Evolutionary conservation across 495 filamentous ascomycete species (phyloP).

Genomic region (Trichoderma orchidacearum): DNA sequence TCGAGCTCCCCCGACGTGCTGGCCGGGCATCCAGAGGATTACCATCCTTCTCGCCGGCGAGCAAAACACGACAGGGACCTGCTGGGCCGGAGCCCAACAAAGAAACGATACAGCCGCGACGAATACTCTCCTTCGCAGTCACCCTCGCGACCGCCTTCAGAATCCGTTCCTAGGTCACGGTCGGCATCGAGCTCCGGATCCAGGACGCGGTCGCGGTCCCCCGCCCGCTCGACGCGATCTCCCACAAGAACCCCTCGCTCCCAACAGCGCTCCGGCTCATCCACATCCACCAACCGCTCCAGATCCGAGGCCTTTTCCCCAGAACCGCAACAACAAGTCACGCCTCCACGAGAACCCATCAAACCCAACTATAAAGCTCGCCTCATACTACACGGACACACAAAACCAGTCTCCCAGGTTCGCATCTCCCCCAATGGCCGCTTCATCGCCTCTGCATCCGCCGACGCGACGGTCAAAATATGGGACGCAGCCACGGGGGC

Average conservation of each 20-base stretch:
- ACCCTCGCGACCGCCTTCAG: constrained; percentile 25
- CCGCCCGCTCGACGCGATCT: constrained; percentile 8
- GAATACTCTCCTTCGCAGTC: constrained; percentile 20
- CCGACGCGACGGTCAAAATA: constrained; percentile 78
- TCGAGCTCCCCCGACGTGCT: neutral
- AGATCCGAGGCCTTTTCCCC: neutral
- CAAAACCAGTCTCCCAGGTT: constrained; percentile 67
- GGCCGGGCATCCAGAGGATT: neutral
- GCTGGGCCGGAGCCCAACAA: neutral
- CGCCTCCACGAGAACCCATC: constrained; percentile 10
- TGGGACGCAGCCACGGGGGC: constrained; percentile 73
- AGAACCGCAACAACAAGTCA: constrained; percentile 8
- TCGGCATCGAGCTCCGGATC: constrained; percentile 12
- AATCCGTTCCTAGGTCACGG: constrained; percentile 27
- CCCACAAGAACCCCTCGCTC: constrained; percentile 11
- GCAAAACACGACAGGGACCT: neutral
- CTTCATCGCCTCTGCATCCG: constrained; percentile 82
- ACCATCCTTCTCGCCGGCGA: neutral
- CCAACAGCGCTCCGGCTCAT: constrained; percentile 12
- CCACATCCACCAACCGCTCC: neutral
- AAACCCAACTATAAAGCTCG: constrained; percentile 22
- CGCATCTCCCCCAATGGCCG: constrained; percentile 80
- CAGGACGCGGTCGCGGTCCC: constrained; percentile 6
- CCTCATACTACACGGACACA: constrained; percentile 52
- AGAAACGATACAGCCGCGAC: neutral